These are phyloP conservation scores for Endotrypanum monterogeii DNA, from an alignment of 208 protist species.

Conservation along the genomic window DNA sequence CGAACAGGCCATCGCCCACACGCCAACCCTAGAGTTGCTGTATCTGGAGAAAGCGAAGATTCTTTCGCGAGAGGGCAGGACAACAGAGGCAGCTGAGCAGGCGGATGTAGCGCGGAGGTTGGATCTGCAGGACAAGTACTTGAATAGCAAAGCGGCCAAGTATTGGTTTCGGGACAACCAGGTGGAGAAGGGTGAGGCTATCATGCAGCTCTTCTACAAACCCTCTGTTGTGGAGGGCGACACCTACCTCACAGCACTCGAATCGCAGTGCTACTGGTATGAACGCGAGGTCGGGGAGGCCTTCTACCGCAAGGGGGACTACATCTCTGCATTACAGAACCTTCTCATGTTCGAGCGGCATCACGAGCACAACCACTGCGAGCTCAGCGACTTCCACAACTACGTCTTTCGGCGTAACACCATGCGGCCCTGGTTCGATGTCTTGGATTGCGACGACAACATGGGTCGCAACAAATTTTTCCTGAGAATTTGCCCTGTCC, in stretches of 20 bases:
- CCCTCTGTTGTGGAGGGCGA: constrained; percentile 42
- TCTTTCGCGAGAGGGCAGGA: constrained; percentile 74
- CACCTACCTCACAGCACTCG: constrained; percentile 78
- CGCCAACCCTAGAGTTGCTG: constrained; percentile 94
- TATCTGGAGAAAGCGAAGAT: constrained; percentile 93
- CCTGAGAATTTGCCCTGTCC: constrained; percentile 62
- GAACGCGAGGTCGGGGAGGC: constrained; percentile 91
- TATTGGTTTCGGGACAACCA: constrained; percentile 91
- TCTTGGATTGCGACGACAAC: constrained; percentile 83
- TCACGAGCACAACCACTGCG: constrained; percentile 92
- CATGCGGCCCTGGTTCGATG: constrained; percentile 94
- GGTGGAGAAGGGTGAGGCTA: constrained; percentile 79
- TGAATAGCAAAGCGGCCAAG: constrained; percentile 94
- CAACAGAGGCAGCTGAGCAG: constrained; percentile 68
- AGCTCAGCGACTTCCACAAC: constrained; percentile 97
- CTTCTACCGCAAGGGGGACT: constrained; percentile 79
- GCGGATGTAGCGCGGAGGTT: constrained; percentile 90
- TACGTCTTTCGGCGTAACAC: constrained; percentile 96
- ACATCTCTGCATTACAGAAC: constrained; percentile 92
- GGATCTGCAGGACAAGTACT: constrained; percentile 96
- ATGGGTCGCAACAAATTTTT: constrained; percentile 82
- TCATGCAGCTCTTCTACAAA: constrained; percentile 93
- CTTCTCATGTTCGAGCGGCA: constrained; percentile 92
- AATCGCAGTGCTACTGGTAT: constrained; percentile 98
- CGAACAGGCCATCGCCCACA: constrained; percentile 93